Conservation (phyloP, 495 filamentous ascomycete species). For the Talaromyces ruber region DNA sequence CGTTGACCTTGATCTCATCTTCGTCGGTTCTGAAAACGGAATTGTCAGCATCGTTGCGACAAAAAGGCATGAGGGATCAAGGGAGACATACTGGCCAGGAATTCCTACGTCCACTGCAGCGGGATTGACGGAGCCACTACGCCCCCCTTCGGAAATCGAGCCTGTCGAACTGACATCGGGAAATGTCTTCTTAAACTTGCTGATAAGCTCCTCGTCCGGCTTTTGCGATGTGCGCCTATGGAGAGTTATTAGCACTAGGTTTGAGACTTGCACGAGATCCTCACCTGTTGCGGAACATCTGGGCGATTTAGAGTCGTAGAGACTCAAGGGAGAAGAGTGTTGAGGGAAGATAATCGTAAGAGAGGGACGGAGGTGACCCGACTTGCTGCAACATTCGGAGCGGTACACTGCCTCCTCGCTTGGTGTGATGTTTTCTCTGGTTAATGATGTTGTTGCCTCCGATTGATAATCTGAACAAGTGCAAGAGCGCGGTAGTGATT, state of each 20-base stretch:
- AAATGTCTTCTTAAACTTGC: conserved; percentile 73
- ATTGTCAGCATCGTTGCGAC: background rate
- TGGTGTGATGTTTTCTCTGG: background rate
- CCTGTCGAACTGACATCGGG: conserved; percentile 47
- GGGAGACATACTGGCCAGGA: conserved; percentile 17
- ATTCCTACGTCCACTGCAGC: conserved; percentile 10
- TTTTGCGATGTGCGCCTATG: conserved; percentile 75
- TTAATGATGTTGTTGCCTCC: background rate
- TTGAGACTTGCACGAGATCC: conserved; percentile 2
- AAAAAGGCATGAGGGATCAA: background rate
- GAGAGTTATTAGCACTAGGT: conserved; percentile 12
- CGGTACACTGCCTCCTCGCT: background rate
- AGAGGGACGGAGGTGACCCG: background rate
- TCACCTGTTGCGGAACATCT: conserved; percentile 39
- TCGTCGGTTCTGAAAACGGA: conserved; percentile 16
- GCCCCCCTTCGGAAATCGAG: conserved; percentile 10
- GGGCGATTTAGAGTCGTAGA: background rate
- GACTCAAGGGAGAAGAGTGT: background rate
- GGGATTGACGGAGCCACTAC: conserved; percentile 4
- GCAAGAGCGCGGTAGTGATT: background rate
- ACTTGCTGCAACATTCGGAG: conserved; percentile 9
- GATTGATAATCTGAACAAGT: background rate
- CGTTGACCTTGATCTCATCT: conserved; percentile 63
- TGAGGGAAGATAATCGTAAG: background rate
- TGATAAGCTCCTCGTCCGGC: conserved; percentile 75